These are phyloP conservation scores for Diospyros kaki DNA, from an alignment of 148 eudicot species.

Conservation along the genomic window DNA sequence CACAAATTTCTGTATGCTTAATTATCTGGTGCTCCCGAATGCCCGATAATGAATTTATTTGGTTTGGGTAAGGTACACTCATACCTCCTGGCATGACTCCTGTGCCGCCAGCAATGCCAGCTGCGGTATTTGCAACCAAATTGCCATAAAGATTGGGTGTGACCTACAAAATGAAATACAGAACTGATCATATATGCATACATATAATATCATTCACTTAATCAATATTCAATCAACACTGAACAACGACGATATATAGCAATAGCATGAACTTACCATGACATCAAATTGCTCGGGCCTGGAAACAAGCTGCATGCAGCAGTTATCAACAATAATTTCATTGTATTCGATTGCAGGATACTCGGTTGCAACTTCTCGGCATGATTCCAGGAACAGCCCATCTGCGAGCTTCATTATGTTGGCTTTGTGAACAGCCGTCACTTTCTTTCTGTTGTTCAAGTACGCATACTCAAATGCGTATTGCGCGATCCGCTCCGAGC, in stretches of 20 bases:
- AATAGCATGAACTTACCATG: constrained; percentile 25
- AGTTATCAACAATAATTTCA: constrained; percentile 45
- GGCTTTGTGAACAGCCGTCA: constrained; percentile 45
- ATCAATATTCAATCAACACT: too few species aligned
- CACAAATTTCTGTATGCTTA: too few species aligned
- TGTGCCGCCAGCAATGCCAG: constrained; percentile 60
- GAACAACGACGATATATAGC: too few species aligned
- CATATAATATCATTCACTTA: too few species aligned
- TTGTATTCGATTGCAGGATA: constrained; percentile 39
- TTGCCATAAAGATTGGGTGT: constrained; percentile 63
- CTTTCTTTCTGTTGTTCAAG: constrained; percentile 45
- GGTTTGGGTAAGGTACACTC: too few species aligned
- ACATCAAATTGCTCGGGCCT: constrained; percentile 48
- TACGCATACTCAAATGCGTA: constrained; percentile 44
- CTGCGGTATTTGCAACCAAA: constrained; percentile 54
- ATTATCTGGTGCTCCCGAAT: too few species aligned
- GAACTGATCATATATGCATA: too few species aligned
- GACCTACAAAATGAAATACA: constrained; percentile 28
- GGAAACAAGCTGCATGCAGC: constrained; percentile 49
- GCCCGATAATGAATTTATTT: too few species aligned
- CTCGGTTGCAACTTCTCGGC: constrained; percentile 36
- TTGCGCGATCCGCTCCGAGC: constrained; percentile 43
- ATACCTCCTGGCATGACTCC: constrained; percentile 65
- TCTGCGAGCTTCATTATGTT: constrained; percentile 52
- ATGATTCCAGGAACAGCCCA: constrained; percentile 45